Evolutionary conservation across 2,329 filamentous ascomycete genomes (phyloP).

Genomic region (Fusarium nisikadoi): DNA sequence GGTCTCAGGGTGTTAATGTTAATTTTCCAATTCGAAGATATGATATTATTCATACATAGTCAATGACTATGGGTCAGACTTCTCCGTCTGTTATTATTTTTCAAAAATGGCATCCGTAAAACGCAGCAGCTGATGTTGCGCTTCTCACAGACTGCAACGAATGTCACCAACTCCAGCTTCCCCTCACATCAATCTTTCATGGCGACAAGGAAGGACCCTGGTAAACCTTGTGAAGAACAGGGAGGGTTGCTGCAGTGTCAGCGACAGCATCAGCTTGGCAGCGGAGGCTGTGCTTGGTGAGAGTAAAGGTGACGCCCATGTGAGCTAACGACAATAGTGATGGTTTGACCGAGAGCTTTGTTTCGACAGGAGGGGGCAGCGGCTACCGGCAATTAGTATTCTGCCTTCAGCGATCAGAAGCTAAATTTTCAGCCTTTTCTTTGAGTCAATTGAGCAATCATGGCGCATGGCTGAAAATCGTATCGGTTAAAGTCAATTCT

Average conservation of each 20-base stretch:
- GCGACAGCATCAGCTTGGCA: constrained; percentile 41
- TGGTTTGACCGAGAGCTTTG: constrained; percentile 32
- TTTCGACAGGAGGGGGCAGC: constrained; percentile 44
- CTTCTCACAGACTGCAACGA: background rate
- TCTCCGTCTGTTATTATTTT: background rate
- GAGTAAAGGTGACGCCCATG: background rate
- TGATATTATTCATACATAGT: background rate
- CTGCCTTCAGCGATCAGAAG: constrained; percentile 2
- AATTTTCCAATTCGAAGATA: background rate
- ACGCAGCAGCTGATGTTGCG: background rate
- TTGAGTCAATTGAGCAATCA: constrained; percentile 22
- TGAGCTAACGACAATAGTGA: constrained; percentile 18
- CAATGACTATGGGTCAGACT: background rate
- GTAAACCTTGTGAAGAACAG: constrained; percentile 23
- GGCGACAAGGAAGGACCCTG: constrained; percentile 35
- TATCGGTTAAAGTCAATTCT: constrained; percentile 30
- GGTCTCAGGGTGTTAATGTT: constrained; percentile 3
- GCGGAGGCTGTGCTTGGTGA: constrained; percentile 40
- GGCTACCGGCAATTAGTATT: constrained; percentile 33
- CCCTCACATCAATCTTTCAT: constrained; percentile 7
- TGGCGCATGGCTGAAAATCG: constrained; percentile 8
- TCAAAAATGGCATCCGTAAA: background rate
- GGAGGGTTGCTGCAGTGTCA: constrained; percentile 38
- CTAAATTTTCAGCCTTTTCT: constrained; percentile 19
- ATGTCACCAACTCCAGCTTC: constrained; percentile 7